A percentile compares a stretch with the other conserved stretches of the same genome.
Evolutionary conservation across 768 basidiomycete species (phyloP).

Genomic region (Hydnum rufescens): DNA sequence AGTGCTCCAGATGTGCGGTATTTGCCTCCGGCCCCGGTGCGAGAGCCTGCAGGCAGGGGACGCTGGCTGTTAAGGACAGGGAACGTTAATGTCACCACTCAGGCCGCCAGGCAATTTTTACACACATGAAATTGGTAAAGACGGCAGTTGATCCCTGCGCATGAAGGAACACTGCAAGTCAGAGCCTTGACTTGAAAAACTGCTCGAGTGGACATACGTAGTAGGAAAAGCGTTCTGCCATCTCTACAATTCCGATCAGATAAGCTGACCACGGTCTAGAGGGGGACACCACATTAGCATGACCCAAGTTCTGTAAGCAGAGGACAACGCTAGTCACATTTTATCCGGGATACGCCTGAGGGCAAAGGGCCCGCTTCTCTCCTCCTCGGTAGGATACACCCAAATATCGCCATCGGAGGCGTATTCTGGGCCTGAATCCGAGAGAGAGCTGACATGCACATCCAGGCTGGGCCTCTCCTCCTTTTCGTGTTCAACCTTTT

Average conservation of each 20-base stretch:
- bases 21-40: constrained; percentile 9
- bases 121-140: constrained; percentile 11
- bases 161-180: background rate
- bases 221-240: constrained; percentile 15
- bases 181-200: background rate
- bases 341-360: constrained; percentile 7
- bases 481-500: no score
- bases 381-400: constrained; percentile 7
- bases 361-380: constrained; percentile 5
- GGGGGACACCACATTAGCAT: background rate
- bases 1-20: constrained; percentile 8
- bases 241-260: constrained; percentile 11
- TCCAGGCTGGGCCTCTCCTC: no score
- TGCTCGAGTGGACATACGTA: constrained; percentile 8
- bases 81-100: background rate
- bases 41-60: constrained; percentile 10
- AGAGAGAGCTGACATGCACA: no score
- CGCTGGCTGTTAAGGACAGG: constrained; percentile 4
- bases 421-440: background rate
- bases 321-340: constrained; percentile 2
- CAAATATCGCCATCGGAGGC: constrained; percentile 1
- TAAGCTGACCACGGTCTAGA: constrained; percentile 9
- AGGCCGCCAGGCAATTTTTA: background rate
- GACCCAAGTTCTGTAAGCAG: background rate
- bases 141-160: constrained; percentile 9